Conservation (phyloP, 2,329 filamentous ascomycete species). For the Harringtonia aguacate region DNA sequence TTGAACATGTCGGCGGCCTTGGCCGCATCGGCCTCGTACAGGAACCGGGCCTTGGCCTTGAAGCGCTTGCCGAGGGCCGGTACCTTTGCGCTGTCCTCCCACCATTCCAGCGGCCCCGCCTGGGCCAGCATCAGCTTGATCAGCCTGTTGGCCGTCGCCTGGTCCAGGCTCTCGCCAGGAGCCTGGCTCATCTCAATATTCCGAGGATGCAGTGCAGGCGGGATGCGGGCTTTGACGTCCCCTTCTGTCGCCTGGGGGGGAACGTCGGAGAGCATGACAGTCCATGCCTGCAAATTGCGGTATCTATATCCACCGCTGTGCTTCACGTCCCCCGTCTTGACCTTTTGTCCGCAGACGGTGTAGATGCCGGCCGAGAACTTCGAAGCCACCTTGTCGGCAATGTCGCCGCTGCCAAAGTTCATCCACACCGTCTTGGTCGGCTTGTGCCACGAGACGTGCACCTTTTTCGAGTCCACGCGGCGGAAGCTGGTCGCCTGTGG, state of each 20-base stretch:
- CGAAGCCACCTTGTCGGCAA: conserved; percentile 14
- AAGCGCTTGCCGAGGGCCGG: conserved; percentile 19
- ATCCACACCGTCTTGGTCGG: conserved; percentile 18
- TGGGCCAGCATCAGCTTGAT: conserved; percentile 20
- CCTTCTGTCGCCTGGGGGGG: background rate
- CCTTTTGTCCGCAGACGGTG: conserved; percentile 13
- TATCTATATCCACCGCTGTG: background rate
- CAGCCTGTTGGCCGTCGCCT: conserved; percentile 10
- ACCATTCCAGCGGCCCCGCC: conserved; percentile 23
- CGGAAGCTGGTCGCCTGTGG: conserved; percentile 11
- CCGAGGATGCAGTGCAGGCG: background rate
- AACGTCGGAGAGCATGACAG: conserved; percentile 16
- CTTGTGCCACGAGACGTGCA: conserved; percentile 26
- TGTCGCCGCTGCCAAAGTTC: conserved; percentile 14
- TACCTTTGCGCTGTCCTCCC: conserved; percentile 16
- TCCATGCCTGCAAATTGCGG: conserved; percentile 10
- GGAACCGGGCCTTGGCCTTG: conserved; percentile 22
- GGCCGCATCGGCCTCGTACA: conserved; percentile 22
- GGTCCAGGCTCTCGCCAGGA: conserved; percentile 6
- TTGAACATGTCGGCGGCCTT: conserved; percentile 21
- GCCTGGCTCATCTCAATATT: conserved; percentile 11
- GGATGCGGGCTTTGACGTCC: background rate
- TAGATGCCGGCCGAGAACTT: conserved; percentile 14
- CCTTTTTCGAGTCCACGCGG: conserved; percentile 22
- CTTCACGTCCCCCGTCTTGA: conserved; percentile 4